Conservation (phyloP, 2,329 filamentous ascomycete genomes). For the Fusarium buxicola region DNA sequence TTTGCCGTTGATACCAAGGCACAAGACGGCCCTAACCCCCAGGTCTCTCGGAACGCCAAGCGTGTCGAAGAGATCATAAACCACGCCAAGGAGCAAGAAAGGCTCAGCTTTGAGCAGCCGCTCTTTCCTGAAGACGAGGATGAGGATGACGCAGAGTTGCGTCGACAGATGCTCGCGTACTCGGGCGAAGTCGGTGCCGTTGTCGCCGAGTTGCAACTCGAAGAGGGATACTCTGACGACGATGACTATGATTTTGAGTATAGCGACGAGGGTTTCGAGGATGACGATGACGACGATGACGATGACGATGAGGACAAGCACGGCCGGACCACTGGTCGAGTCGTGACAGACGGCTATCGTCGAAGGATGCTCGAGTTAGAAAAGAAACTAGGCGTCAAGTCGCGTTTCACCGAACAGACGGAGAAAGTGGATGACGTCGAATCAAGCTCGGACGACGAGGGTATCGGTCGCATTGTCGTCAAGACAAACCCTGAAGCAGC, state of each 20-base stretch:
- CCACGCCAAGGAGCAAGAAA: constrained; percentile 66
- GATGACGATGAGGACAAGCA: constrained; percentile 68
- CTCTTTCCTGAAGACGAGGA: constrained; percentile 80
- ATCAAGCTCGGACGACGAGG: constrained; percentile 53
- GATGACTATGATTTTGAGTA: constrained; percentile 67
- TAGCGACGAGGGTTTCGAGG: constrained; percentile 64
- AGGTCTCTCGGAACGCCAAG: constrained; percentile 56
- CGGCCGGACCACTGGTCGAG: constrained; percentile 76
- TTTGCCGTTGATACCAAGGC: constrained; percentile 71
- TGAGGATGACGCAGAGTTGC: constrained; percentile 80
- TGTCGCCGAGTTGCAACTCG: constrained; percentile 89
- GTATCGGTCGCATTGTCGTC: constrained; percentile 69
- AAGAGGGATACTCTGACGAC: constrained; percentile 72
- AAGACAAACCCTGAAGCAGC: constrained; percentile 44
- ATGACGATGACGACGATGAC: constrained; percentile 63
- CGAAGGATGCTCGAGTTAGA: constrained; percentile 89
- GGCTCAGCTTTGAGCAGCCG: constrained; percentile 55
- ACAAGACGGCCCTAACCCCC: constrained; percentile 51
- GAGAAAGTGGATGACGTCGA: constrained; percentile 56
- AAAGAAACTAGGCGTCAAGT: constrained; percentile 74
- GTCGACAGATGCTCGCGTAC: constrained; percentile 92
- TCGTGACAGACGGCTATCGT: constrained; percentile 80
- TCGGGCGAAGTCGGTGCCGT: constrained; percentile 91
- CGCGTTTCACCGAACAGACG: constrained; percentile 60
- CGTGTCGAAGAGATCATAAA: constrained; percentile 68